Conservation (phyloP, 163 green algal species). For the Chlorella variabilis region DNA sequence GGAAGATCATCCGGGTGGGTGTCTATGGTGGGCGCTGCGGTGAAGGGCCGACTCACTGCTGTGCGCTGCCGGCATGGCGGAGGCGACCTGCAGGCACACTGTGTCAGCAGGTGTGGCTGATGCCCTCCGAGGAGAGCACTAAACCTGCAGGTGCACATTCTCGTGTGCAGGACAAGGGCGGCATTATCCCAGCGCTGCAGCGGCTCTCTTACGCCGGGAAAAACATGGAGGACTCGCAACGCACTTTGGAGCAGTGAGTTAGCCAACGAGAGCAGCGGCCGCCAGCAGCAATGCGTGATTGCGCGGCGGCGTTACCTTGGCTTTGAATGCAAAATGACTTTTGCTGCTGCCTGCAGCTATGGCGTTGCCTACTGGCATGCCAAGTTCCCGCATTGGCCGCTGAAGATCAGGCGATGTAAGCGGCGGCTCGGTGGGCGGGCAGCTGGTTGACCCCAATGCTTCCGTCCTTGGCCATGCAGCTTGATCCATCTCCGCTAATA, state of each 20-base stretch:
- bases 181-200: constrained; percentile 87
- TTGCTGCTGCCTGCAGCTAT: constrained; percentile 65
- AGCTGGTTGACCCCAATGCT: no score
- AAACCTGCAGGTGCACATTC: no score
- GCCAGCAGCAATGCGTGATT: no score
- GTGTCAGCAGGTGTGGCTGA: no score
- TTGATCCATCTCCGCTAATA: no score
- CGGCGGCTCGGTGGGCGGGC: background rate
- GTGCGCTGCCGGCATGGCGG: background rate
- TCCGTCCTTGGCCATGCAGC: no score
- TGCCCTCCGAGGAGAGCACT: no score
- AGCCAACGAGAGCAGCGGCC: no score
- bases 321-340: no score
- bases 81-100: no score
- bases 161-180: constrained; percentile 70
- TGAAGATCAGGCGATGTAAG: constrained; percentile 71
- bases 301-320: background rate
- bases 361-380: constrained; percentile 89
- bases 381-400: constrained; percentile 90
- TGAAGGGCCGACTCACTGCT: no score
- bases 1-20: constrained; percentile 77
- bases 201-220: constrained; percentile 84
- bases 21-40: no score
- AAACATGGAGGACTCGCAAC: constrained; percentile 85
- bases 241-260: constrained; percentile 86